phyloP scores from a whole-genome alignment of 768 basidiomycete species.

The Cystobasidium onofrii region DNA sequence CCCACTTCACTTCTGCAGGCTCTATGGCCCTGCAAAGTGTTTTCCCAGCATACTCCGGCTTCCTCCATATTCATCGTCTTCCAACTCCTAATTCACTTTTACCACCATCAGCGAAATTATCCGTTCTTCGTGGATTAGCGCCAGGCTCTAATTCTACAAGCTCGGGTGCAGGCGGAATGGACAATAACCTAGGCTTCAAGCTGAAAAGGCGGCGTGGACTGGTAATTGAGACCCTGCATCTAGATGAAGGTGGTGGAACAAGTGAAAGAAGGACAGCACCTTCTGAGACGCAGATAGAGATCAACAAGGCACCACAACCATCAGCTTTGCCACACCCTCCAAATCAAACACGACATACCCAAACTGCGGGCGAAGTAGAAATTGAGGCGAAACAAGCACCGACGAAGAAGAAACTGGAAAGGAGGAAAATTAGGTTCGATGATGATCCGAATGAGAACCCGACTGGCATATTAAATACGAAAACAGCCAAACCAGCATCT shows the following conservation, averaged over 20 bases:
- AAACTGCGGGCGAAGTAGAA: neutral
- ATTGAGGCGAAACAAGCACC: neutral
- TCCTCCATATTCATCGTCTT: slow-evolving; percentile 66
- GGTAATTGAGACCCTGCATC: slow-evolving; percentile 79
- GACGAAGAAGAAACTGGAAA: slow-evolving; percentile 22
- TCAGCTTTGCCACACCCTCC: neutral
- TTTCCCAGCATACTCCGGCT: slow-evolving; percentile 79
- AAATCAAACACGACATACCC: neutral
- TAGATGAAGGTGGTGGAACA: slow-evolving; percentile 44
- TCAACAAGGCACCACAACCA: neutral
- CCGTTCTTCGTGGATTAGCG: slow-evolving; percentile 69
- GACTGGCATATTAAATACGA: neutral
- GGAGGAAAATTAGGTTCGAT: slow-evolving; percentile 21
- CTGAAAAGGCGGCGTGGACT: slow-evolving; percentile 74
- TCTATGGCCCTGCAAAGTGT: slow-evolving; percentile 64
- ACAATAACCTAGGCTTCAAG: slow-evolving; percentile 93
- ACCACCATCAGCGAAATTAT: slow-evolving; percentile 72
- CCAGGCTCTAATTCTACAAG: slow-evolving; percentile 48
- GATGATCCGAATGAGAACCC: slow-evolving; percentile 31
- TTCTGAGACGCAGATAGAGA: neutral
- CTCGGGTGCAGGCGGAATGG: slow-evolving; percentile 58
- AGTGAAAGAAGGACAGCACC: slow-evolving; percentile 27
- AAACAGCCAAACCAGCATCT: neutral
- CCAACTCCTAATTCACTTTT: slow-evolving; percentile 67
- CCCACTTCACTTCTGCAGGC: slow-evolving; percentile 48